Base-by-base conservation (phyloP, 2,329 filamentous ascomycete species). In the Fusarium sp. region DNA sequence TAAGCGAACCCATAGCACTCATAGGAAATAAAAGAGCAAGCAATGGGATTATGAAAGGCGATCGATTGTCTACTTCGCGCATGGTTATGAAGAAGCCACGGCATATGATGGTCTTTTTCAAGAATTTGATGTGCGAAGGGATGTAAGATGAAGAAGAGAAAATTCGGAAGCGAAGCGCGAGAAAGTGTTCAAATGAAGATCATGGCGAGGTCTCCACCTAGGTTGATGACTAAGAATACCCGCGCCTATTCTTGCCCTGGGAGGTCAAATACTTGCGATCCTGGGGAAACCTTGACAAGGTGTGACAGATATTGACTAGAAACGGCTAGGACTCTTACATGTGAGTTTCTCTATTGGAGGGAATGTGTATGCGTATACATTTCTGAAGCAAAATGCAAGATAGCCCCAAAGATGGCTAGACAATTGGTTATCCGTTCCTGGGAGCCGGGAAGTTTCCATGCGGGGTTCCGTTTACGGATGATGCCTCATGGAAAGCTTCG, bases 21-120 rank as follows among this genome's bases (percentile, higher is more conserved):
- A 83, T 82, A 73, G 76, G 77, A 77, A 79, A 76, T 79, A 79
- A 79, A 54, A 71, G 81, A 85, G 86, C 84, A 84, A 83, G 84
- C 83, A 82, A 84, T 83, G 84, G 87, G 88, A 91, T 91, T 90
- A 89, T 90, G 87, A 90, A 89, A 86, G 86, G 88, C 87, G 82
- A 64, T 52, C 48, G 83, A 84, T 54, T 67, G 75, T 91, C 88
- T 91, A 84, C 89, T 89, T 90, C 88, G 82, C 83, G 80, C 81
- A 71, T 80, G 80, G 79, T 79, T 79, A 77, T 84, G 87, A 87
- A 86, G 73, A 84, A 83, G 85, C 82, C 85, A 85, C 77, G 64
- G 77, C 2, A 60, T 66, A 60, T 59, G 57, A 74, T 76, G 75
- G 75, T 80, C 82, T 80, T 79, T 73, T 80, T 82, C 79, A 80